phyloP scores from a whole-genome alignment of 1,284 basidiomycete genomes.

The Tylopilus sp. region DNA sequence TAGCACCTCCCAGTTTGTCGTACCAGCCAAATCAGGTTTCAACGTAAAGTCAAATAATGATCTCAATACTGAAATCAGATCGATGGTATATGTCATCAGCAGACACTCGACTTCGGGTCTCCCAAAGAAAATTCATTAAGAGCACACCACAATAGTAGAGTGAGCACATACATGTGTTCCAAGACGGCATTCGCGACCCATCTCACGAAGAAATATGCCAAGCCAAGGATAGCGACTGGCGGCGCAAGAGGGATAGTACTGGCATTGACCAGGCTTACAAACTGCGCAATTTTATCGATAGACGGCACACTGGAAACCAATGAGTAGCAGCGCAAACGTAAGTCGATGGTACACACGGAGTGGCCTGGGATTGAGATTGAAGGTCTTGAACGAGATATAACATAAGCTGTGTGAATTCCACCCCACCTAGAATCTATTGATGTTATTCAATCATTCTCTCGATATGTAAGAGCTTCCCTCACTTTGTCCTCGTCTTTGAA shows the following conservation, averaged over 20 bases:
- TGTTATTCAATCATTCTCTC: neutral
- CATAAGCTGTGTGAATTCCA: constrained; percentile 10
- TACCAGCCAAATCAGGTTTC: constrained; percentile 6
- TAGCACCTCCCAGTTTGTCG: constrained; percentile 6
- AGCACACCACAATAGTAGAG: neutral
- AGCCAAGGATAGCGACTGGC: constrained; percentile 9
- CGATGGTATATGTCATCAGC: constrained; percentile 6
- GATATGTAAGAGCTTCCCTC: neutral
- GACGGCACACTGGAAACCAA: neutral
- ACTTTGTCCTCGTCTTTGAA: constrained; percentile 8
- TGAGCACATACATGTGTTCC: neutral
- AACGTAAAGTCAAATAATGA: constrained; percentile 11
- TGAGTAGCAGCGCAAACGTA: neutral
- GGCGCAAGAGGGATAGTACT: constrained; percentile 2
- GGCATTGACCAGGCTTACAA: constrained; percentile 4
- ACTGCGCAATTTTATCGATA: constrained; percentile 2
- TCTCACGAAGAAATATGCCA: constrained; percentile 7
- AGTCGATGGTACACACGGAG: neutral
- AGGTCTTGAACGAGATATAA: constrained; percentile 11
- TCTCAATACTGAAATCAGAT: constrained; percentile 10
- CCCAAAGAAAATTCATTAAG: neutral
- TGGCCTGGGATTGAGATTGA: neutral
- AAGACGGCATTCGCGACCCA: constrained; percentile 2
- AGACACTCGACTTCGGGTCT: constrained; percentile 12
- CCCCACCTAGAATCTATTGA: constrained; percentile 8